Evolutionary conservation across 176 grass and related monocot species (phyloP).

Genomic region (Triticum timopheevii): DNA sequence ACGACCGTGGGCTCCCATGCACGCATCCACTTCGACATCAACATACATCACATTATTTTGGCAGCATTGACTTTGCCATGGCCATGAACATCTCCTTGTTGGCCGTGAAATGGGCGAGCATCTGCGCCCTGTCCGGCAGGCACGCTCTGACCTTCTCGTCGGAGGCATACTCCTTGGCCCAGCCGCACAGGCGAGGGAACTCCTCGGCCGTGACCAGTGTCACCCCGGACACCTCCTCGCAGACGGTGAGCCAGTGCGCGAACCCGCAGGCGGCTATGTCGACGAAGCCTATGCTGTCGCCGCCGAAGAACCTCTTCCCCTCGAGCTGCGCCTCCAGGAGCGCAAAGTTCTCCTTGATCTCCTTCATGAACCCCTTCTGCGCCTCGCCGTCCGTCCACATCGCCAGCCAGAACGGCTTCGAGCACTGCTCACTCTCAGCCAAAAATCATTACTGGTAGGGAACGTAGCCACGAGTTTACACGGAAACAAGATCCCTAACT

Average conservation of each 20-base stretch:
- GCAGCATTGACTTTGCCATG: slow-evolving; percentile 5
- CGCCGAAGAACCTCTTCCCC: slow-evolving; percentile 53
- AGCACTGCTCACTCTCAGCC: neutral
- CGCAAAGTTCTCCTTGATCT: slow-evolving; percentile 37
- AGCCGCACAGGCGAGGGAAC: slow-evolving; percentile 28
- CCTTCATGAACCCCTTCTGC: slow-evolving; percentile 19
- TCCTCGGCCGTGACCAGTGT: slow-evolving; percentile 23
- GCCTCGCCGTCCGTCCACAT: slow-evolving; percentile 43
- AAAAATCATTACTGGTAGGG: neutral
- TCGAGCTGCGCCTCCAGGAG: slow-evolving; percentile 41
- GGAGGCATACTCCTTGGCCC: slow-evolving; percentile 26
- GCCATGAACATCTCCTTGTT: slow-evolving; percentile 10
- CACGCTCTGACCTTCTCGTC: slow-evolving; percentile 15
- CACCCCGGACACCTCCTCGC: slow-evolving; percentile 42
- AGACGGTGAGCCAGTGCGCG: slow-evolving; percentile 31
- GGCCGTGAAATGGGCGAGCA: slow-evolving; percentile 12
- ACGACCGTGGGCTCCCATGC: neutral
- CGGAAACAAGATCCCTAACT: neutral
- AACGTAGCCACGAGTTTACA: neutral
- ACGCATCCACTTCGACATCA: neutral
- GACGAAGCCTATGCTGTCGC: slow-evolving; percentile 32
- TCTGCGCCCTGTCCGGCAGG: slow-evolving; percentile 27
- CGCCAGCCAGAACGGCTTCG: slow-evolving; percentile 15
- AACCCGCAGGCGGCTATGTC: slow-evolving; percentile 34
- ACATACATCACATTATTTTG: neutral